Conservation (phyloP, 345 rosid species). For the Aquilaria malaccensis region DNA sequence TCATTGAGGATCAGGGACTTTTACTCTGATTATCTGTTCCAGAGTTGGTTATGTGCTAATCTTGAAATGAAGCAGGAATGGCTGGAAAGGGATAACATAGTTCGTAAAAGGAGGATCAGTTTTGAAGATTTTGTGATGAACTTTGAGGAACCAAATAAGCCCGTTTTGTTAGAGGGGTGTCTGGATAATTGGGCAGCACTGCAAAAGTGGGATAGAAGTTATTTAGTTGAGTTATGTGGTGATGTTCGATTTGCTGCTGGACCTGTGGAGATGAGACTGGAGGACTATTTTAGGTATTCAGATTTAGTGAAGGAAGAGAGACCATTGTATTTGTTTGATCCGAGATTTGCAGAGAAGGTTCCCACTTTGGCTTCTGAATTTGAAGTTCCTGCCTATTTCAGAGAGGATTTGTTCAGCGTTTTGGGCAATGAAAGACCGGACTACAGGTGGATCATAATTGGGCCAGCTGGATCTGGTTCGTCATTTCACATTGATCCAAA, state of each 20-base stretch:
- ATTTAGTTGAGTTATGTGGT: slow-evolving; percentile 42
- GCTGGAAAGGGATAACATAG: slow-evolving; percentile 81
- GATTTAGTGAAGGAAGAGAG: slow-evolving; percentile 82
- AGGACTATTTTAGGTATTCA: slow-evolving; percentile 65
- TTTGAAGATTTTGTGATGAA: slow-evolving; percentile 60
- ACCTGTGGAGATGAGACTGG: slow-evolving; percentile 79
- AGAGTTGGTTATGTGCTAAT: slow-evolving; percentile 97
- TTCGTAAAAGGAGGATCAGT: slow-evolving; percentile 59
- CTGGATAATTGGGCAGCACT: slow-evolving; percentile 68
- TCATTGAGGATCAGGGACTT: slow-evolving; percentile 61
- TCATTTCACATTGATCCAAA: slow-evolving; percentile 99
- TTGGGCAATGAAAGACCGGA: slow-evolving; percentile 82
- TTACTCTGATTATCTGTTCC: slow-evolving; percentile 85
- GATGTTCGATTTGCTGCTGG: slow-evolving; percentile 69
- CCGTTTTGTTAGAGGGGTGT: slow-evolving; percentile 87
- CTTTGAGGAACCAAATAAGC: slow-evolving; percentile 84
- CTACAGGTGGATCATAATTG: slow-evolving; percentile 89
- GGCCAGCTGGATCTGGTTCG: slow-evolving; percentile 94
- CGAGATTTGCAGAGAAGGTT: slow-evolving; percentile 77
- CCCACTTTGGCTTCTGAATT: slow-evolving; percentile 58
- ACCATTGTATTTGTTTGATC: slow-evolving; percentile 91
- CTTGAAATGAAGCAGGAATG: slow-evolving; percentile 93
- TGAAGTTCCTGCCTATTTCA: slow-evolving; percentile 73
- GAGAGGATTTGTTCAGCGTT: slow-evolving; percentile 82
- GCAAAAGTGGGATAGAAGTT: slow-evolving; percentile 67